Evolutionary conservation across 2,329 filamentous ascomycete species (phyloP).

Genomic region (Colletotrichum phormii): DNA sequence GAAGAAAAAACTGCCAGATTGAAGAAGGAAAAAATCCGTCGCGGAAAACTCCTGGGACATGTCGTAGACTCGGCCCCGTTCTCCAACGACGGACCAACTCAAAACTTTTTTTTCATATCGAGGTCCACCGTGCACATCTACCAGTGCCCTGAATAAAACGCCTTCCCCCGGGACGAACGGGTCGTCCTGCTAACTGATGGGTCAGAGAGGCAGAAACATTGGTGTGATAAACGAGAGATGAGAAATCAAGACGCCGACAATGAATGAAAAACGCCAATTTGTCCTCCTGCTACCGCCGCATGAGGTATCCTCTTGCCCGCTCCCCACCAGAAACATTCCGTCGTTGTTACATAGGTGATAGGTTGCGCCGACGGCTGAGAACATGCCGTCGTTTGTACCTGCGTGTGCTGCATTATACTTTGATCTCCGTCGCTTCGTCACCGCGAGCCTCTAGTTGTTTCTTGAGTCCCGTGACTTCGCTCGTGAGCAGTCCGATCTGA

Average conservation of each 20-base stretch:
- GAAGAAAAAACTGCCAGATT: slow-evolving; percentile 9
- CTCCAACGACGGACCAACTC: neutral
- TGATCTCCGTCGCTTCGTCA: slow-evolving; percentile 20
- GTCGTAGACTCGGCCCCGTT: neutral
- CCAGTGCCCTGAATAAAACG: slow-evolving; percentile 29
- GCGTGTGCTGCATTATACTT: slow-evolving; percentile 25
- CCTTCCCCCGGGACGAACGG: slow-evolving; percentile 15
- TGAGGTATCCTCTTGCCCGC: slow-evolving; percentile 17
- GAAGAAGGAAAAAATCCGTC: slow-evolving; percentile 17
- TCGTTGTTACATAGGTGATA: slow-evolving; percentile 38
- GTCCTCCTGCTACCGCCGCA: slow-evolving; percentile 22
- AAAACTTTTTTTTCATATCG: slow-evolving; percentile 33
- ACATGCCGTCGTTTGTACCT: slow-evolving; percentile 10
- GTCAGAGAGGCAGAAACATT: slow-evolving; percentile 6
- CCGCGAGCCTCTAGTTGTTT: slow-evolving; percentile 44
- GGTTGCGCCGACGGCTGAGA: slow-evolving; percentile 23
- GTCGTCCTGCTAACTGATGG: slow-evolving; percentile 23
- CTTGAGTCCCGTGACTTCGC: slow-evolving; percentile 48
- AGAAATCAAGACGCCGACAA: slow-evolving; percentile 35
- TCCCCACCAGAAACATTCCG: slow-evolving; percentile 26
- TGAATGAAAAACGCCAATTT: slow-evolving; percentile 38
- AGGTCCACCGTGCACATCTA: slow-evolving; percentile 26
- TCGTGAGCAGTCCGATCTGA: slow-evolving; percentile 49
- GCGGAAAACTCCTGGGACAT: neutral
- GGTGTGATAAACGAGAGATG: slow-evolving; percentile 29